A percentile compares a stretch with the other conserved stretches of the same genome.
These are phyloP conservation scores for Populus hybrid DNA, from an alignment of 441 rosid genomes.

Conservation along the genomic window DNA sequence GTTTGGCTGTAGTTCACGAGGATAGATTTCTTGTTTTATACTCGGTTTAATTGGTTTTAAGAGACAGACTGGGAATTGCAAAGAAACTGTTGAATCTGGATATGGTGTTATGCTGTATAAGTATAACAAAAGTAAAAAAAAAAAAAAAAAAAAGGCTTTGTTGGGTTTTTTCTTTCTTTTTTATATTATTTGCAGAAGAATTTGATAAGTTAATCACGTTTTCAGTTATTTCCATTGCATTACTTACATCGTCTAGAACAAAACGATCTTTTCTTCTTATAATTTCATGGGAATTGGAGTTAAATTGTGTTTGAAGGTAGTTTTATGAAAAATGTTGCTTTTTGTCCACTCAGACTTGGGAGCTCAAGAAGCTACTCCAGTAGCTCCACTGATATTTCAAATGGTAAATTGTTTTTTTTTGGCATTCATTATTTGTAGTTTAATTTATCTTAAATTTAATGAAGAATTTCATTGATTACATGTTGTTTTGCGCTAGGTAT, in stretches of 20 bases:
- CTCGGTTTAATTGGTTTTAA: neutral
- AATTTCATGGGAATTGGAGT: neutral
- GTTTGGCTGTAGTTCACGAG: neutral
- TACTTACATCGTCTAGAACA: neutral
- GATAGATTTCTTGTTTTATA: neutral
- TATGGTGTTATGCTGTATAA: neutral
- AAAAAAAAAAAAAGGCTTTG: neutral
- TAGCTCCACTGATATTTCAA: constrained; percentile 35
- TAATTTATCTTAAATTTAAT: neutral
- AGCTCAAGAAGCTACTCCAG: constrained; percentile 47
- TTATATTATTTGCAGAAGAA: neutral
- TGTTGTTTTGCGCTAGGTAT: constrained; percentile 37
- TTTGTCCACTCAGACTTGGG: constrained; percentile 40
- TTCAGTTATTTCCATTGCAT: neutral
- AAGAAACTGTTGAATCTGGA: neutral
- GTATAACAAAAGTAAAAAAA: neutral
- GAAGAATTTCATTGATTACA: neutral
- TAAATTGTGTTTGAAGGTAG: neutral
- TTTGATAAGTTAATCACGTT: neutral
- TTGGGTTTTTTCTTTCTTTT: neutral
- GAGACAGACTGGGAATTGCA: neutral
- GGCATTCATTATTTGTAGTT: neutral
- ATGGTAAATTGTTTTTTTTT: constrained; percentile 33
- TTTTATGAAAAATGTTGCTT: constrained; percentile 2
- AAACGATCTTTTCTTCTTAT: neutral